phyloP scores from a whole-genome alignment of 164 flowering plant genomes.

The Sedum album region DNA sequence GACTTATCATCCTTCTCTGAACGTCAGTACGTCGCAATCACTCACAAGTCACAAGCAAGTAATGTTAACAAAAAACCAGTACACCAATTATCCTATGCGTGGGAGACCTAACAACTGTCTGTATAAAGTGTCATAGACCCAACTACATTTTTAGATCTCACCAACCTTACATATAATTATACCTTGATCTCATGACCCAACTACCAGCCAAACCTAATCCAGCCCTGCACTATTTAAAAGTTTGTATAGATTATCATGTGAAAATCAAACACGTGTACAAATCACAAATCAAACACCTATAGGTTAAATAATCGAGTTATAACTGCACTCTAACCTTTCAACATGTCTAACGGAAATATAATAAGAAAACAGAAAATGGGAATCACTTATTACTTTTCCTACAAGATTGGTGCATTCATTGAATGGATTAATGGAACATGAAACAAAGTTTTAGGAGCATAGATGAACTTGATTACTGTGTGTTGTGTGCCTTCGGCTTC shows the following conservation, averaged over 20 bases:
- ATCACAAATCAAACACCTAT: no score
- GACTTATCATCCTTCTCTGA: conserved; percentile 3
- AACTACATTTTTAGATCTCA: not conserved
- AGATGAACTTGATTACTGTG: not conserved
- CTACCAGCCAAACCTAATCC: conserved; percentile 3
- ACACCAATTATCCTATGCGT: not conserved
- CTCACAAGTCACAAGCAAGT: not conserved
- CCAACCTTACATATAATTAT: not conserved
- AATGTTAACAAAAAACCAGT: not conserved
- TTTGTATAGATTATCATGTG: no score
- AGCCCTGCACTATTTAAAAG: no score
- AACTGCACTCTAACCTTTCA: no score
- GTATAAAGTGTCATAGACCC: conserved; percentile 1
- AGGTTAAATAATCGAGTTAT: no score
- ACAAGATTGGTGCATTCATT: not conserved
- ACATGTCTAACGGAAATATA: no score
- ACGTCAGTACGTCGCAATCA: no score
- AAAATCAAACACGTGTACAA: no score
- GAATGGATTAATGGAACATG: no score
- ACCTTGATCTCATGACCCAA: conserved; percentile 5
- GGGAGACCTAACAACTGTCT: conserved; percentile 6
- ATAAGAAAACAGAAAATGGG: not conserved
- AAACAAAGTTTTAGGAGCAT: no score
- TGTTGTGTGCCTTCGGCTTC: not conserved
- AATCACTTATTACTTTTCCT: not conserved